Percentiles rank a stretch among this genome's conserved stretches.
These are phyloP conservation scores for Pseudogymnoascus sp. DNA, from an alignment of 2,329 filamentous ascomycete species.

Conservation along the genomic window DNA sequence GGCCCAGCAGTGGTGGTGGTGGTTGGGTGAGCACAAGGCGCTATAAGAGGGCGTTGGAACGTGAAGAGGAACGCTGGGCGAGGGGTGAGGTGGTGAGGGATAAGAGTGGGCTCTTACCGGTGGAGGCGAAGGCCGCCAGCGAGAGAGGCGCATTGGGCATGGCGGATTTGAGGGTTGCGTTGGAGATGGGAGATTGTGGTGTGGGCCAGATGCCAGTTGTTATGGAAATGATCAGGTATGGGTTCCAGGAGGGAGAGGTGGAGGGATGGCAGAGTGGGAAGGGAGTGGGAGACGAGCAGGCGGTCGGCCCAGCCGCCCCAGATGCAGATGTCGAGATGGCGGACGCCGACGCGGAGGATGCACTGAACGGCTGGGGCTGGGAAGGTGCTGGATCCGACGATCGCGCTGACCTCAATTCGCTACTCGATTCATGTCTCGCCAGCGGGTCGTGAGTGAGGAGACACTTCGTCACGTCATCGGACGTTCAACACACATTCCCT, in stretches of 20 bases:
- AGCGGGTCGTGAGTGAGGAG: constrained; percentile 5
- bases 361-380: constrained; percentile 41
- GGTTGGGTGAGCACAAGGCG: constrained; percentile 72
- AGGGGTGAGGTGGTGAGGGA: constrained; percentile 70
- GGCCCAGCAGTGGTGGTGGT: constrained; percentile 56
- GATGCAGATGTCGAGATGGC: constrained; percentile 34
- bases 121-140: constrained; percentile 71
- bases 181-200: constrained; percentile 69
- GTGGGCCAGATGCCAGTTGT: constrained; percentile 73
- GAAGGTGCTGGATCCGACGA: constrained; percentile 52
- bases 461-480: background rate
- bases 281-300: constrained; percentile 23
- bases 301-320: constrained; percentile 42
- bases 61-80: constrained; percentile 67
- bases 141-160: constrained; percentile 67
- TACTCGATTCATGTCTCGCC: constrained; percentile 35
- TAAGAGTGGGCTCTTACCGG: constrained; percentile 69
- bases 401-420: constrained; percentile 45
- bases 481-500: background rate
- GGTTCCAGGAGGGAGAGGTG: constrained; percentile 69
- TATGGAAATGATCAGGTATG: constrained; percentile 60
- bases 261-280: constrained; percentile 49
- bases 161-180: constrained; percentile 68
- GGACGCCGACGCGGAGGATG: constrained; percentile 54
- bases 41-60: constrained; percentile 67